Conservation (phyloP, 1,284 basidiomycete species). For the Vanrija pseudolonga region DNA sequence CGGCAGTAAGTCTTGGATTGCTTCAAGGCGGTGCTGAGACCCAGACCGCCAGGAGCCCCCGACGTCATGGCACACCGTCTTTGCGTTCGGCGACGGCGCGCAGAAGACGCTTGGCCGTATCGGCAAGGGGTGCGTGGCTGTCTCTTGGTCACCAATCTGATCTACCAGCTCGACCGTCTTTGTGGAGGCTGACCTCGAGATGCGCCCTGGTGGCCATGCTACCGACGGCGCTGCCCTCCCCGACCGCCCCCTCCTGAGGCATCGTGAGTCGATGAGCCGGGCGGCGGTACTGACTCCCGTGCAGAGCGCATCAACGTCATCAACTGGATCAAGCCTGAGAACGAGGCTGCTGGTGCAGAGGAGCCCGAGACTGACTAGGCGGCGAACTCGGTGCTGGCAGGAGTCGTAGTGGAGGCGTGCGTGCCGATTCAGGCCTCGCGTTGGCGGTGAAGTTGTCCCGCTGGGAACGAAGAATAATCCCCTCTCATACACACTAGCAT, state of each 20-base stretch:
- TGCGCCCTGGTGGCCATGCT: slow-evolving; percentile 24
- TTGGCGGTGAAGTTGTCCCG: too few relatives aligned
- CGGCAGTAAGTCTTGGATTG: slow-evolving; percentile 18
- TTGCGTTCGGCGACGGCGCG: slow-evolving; percentile 36
- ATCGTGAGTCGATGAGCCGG: slow-evolving; percentile 23
- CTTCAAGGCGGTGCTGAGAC: neutral
- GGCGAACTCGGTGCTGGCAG: too few relatives aligned
- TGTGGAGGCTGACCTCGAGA: slow-evolving; percentile 45
- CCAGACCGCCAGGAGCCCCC: slow-evolving; percentile 19
- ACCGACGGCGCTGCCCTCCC: slow-evolving; percentile 22
- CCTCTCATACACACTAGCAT: too few relatives aligned
- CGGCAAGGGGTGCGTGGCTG: slow-evolving; percentile 42
- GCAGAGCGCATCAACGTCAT: slow-evolving; percentile 29
- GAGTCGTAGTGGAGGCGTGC: too few relatives aligned
- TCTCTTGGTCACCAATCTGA: neutral
- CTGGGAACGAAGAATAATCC: too few relatives aligned
- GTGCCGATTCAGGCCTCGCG: too few relatives aligned
- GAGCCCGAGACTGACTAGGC: slow-evolving; percentile 5
- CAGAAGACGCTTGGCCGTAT: slow-evolving; percentile 26
- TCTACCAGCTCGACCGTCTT: slow-evolving; percentile 34
- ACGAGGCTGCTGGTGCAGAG: slow-evolving; percentile 7
- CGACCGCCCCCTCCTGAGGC: slow-evolving; percentile 33
- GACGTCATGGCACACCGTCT: slow-evolving; percentile 44
- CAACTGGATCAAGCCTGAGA: slow-evolving; percentile 21
- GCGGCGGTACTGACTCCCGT: neutral